These are phyloP conservation scores for Cordia subcordata DNA, from an alignment of 257 asterid genomes.

Conservation along the genomic window DNA sequence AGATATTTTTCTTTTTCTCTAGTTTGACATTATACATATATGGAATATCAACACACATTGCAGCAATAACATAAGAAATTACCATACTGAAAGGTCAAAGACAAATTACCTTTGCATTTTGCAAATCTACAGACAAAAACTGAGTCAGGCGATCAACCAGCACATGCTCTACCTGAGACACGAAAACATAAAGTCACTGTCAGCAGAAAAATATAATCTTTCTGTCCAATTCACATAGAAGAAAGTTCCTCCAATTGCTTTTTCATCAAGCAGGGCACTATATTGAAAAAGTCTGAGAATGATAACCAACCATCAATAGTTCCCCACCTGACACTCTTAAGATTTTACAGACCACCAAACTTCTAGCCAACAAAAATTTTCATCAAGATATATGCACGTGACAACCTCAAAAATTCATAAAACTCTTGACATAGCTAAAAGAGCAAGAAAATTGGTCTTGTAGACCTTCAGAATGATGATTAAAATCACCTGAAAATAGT, in stretches of 20 bases:
- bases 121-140: constrained; percentile 80
- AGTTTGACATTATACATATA: not conserved
- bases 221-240: too few relatives aligned
- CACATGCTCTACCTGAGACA: constrained; percentile 89
- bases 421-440: too few relatives aligned
- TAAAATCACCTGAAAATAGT: too few relatives aligned
- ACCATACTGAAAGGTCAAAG: not conserved
- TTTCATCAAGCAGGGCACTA: not conserved
- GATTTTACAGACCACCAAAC: not conserved
- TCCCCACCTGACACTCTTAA: not conserved
- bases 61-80: too few relatives aligned
- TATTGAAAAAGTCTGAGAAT: constrained; percentile 11
- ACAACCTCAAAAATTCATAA: too few relatives aligned
- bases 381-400: too few relatives aligned
- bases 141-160: constrained; percentile 89
- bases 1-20: too few relatives aligned
- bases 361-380: not conserved
- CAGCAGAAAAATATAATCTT: constrained; percentile 10
- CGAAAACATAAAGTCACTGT: constrained; percentile 15
- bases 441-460: too few relatives aligned
- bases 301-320: not conserved
- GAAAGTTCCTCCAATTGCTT: not conserved
- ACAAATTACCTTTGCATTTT: constrained; percentile 77
- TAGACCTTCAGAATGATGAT: too few relatives aligned
- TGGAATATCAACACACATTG: too few relatives aligned